A percentile compares a stretch with the other conserved stretches of the same genome.
phyloP scores from a whole-genome alignment of 345 rosid genomes.

The Brassica rapa region DNA sequence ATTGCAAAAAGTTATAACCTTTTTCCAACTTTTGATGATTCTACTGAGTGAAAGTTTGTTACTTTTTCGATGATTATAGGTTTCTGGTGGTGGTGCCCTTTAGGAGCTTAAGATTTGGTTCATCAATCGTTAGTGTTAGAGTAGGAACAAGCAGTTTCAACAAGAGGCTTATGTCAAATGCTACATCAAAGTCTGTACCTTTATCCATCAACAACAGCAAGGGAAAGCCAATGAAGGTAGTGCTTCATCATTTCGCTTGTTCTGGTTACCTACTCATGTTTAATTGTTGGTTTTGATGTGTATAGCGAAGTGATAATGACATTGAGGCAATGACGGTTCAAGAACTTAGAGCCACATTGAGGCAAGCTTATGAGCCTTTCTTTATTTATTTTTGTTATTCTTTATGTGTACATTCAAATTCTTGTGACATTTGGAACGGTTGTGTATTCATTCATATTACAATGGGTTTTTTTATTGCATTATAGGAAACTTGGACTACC shows the following conservation, averaged over 20 bases:
- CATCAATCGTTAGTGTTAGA: slow-evolving; percentile 39
- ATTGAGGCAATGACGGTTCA: slow-evolving; percentile 73
- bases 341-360: slow-evolving; percentile 62
- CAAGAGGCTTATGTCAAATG: slow-evolving; percentile 41
- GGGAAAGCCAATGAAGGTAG: slow-evolving; percentile 45
- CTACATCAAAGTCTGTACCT: slow-evolving; percentile 14
- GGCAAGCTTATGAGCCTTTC: slow-evolving; percentile 44
- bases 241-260: too few relatives aligned
- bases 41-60: background rate
- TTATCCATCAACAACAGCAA: slow-evolving; percentile 39
- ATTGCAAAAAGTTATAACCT: slow-evolving; percentile 20
- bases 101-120: slow-evolving; percentile 41
- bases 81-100: slow-evolving; percentile 56
- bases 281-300: slow-evolving; percentile 10
- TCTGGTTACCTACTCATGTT: background rate
- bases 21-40: background rate
- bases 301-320: slow-evolving; percentile 21
- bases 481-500: slow-evolving; percentile 75
- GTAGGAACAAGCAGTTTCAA: slow-evolving; percentile 44
- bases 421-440: slow-evolving; percentile 2
- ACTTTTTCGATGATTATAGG: slow-evolving; percentile 25
- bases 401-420: background rate
- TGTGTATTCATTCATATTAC: slow-evolving; percentile 26
- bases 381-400: background rate
- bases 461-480: slow-evolving; percentile 6